Base-by-base conservation (phyloP, 352 stramenopile genomes). In the Globisporangium echinulatum region DNA sequence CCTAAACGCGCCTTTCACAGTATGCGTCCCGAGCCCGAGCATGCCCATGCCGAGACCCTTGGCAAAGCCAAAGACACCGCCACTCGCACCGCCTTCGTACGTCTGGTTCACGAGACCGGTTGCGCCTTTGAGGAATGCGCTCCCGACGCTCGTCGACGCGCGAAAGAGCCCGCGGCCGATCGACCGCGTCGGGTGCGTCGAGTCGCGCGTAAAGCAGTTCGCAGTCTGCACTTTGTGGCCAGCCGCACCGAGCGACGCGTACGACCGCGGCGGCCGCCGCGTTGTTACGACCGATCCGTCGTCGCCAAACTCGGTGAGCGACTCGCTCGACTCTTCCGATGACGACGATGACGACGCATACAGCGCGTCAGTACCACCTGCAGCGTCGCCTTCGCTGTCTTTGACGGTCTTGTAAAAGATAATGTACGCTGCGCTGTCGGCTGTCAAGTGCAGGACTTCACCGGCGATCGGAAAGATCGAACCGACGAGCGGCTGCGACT, bases 1-100 rank as follows among this genome's bases (percentile, higher is more conserved):
- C 47, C 86, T 84, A 43, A 96, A 87, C 19, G 86, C 86, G 17
- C 86, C 86, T 74, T 94, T 94, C 25, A 96, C 82, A 0, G 86
- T 90, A 48, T 96, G 86, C 5, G 84, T 92, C 8, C 84, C 86
- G 13, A 96, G 68, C 7, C 84, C 84, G 8, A 93, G 68, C 81
- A 94, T 92, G 0, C 86, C 86, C 74, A 96, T 92, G 3, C 86
- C 85, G 5, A 96, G 71, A 14, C 86, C 86, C 61, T 94, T 94
- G 1, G 86, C 86, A 69, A 96, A 93, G 1, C 86, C 86, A 67
- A 96, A 92, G 2, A 96, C 83, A 0, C 86, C 86, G 39, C 86
- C 86, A 56, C 66, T 92, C 61, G 84, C 84, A 46, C 82, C 82
- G 39, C 86, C 86, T 71, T 96, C 77, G 56, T 93, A 93, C 40